phyloP scores from a whole-genome alignment of 352 stramenopile species.

The Pythium sp. region DNA sequence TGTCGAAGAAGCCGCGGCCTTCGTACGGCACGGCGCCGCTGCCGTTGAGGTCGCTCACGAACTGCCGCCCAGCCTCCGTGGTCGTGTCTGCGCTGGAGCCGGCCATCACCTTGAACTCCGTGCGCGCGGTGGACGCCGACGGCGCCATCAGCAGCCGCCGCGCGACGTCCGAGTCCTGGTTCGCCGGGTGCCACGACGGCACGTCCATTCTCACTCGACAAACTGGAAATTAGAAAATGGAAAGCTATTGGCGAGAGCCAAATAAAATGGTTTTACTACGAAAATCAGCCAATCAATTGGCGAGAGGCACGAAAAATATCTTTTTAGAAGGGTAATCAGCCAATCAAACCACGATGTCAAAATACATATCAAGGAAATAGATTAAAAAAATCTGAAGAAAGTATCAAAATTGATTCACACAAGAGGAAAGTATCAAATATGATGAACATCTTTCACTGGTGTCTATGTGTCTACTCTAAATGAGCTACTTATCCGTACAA shows the following conservation, averaged over 20 bases:
- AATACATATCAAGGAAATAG: too few relatives aligned
- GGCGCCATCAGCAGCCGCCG: constrained; percentile 27
- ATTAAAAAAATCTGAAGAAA: too few relatives aligned
- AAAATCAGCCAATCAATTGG: too few relatives aligned
- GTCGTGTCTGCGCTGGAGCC: constrained; percentile 55
- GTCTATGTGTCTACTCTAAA: neutral
- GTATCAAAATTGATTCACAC: too few relatives aligned
- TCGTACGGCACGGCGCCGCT: constrained; percentile 29
- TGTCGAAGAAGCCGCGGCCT: constrained; percentile 63
- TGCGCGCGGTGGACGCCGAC: constrained; percentile 28
- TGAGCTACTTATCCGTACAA: constrained; percentile 34
- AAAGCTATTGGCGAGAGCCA: too few relatives aligned
- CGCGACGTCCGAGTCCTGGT: constrained; percentile 43
- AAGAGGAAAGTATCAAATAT: too few relatives aligned
- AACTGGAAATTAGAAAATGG: constrained; percentile 4
- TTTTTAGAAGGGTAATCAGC: too few relatives aligned
- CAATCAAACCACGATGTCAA: too few relatives aligned
- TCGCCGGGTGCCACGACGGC: constrained; percentile 71
- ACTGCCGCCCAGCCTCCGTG: constrained; percentile 61
- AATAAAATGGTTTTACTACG: too few relatives aligned
- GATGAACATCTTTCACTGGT: too few relatives aligned
- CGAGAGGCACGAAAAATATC: too few relatives aligned
- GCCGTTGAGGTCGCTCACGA: constrained; percentile 44
- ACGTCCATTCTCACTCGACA: constrained; percentile 47
- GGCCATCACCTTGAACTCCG: constrained; percentile 68